Conservation (phyloP, 2,329 filamentous ascomycete species). For the Dothistroma pini region DNA sequence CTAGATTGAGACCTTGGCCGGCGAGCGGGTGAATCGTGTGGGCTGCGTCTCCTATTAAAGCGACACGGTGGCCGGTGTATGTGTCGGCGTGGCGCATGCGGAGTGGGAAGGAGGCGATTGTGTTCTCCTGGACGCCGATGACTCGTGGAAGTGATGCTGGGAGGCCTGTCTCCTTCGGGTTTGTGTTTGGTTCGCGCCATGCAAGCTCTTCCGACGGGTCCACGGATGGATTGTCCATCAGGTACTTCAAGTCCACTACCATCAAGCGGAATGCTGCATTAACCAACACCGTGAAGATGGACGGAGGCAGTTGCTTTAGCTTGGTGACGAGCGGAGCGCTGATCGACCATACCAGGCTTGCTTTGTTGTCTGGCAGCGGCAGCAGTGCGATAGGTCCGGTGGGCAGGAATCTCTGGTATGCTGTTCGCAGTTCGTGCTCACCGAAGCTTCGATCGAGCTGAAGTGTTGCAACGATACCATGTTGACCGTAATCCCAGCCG, state of each 20-base stretch:
- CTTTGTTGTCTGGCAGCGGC: constrained; percentile 76
- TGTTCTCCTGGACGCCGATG: constrained; percentile 69
- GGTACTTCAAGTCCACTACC: constrained; percentile 74
- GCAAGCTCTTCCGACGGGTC: constrained; percentile 66
- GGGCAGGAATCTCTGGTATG: constrained; percentile 93
- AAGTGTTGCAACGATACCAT: constrained; percentile 88
- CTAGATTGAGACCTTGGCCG: constrained; percentile 91
- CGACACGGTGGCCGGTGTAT: constrained; percentile 86
- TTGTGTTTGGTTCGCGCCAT: constrained; percentile 78
- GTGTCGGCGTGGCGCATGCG: constrained; percentile 90
- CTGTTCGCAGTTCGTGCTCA: constrained; percentile 56
- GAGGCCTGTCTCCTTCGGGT: constrained; percentile 39
- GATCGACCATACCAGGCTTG: constrained; percentile 93
- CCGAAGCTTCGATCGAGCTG: constrained; percentile 50
- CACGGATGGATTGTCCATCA: constrained; percentile 58
- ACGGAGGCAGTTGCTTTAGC: constrained; percentile 68
- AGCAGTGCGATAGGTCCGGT: constrained; percentile 89
- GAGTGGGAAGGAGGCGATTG: constrained; percentile 84
- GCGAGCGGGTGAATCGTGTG: constrained; percentile 94
- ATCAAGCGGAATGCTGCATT: constrained; percentile 88
- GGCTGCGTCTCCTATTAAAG: constrained; percentile 88
- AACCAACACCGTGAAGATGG: constrained; percentile 79
- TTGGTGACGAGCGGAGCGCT: constrained; percentile 73
- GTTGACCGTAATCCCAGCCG: constrained; percentile 90
- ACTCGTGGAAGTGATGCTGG: constrained; percentile 53